phyloP scores from a whole-genome alignment of 345 rosid species.

The Aurinia saxatilis region DNA sequence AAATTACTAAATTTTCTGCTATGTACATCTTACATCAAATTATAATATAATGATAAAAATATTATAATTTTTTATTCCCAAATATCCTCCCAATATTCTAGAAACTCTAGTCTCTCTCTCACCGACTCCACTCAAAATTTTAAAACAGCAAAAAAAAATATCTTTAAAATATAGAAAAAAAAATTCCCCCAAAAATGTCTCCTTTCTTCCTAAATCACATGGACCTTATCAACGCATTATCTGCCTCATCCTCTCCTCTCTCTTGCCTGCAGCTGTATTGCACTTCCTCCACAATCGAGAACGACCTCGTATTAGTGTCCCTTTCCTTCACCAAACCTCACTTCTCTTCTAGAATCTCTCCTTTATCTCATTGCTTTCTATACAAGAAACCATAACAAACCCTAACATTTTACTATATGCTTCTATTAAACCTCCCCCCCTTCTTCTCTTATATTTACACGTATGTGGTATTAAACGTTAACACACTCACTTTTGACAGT shows the following conservation, averaged over 20 bases:
- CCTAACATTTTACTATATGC: slow-evolving; percentile 1
- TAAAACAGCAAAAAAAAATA: neutral
- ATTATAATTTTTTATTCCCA: neutral
- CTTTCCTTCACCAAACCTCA: slow-evolving; percentile 18
- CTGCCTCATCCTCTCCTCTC: neutral
- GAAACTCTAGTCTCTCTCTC: slow-evolving; percentile 11
- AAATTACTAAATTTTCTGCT: neutral
- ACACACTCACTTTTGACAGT: slow-evolving; percentile 32
- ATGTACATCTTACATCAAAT: slow-evolving; percentile 12
- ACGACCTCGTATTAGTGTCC: slow-evolving; percentile 10
- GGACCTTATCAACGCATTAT: slow-evolving; percentile 27
- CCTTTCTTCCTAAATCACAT: slow-evolving; percentile 24
- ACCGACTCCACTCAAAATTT: slow-evolving; percentile 20
- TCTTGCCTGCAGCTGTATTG: slow-evolving; percentile 25
- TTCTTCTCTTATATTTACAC: slow-evolving; percentile 20
- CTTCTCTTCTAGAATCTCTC: slow-evolving; percentile 7
- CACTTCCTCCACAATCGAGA: slow-evolving; percentile 20
- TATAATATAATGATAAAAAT: neutral
- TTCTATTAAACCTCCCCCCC: slow-evolving; percentile 3
- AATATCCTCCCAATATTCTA: slow-evolving; percentile 17
- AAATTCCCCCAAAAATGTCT: neutral
- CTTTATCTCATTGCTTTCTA: slow-evolving; percentile 8
- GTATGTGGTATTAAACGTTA: slow-evolving; percentile 24
- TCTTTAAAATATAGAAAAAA: neutral
- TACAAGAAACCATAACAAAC: slow-evolving; percentile 4